Percentiles rank a stretch among this genome's conserved stretches.
These are phyloP conservation scores for Aureobasidium mangrovei DNA, from an alignment of 2,329 filamentous ascomycete species.

Conservation along the genomic window DNA sequence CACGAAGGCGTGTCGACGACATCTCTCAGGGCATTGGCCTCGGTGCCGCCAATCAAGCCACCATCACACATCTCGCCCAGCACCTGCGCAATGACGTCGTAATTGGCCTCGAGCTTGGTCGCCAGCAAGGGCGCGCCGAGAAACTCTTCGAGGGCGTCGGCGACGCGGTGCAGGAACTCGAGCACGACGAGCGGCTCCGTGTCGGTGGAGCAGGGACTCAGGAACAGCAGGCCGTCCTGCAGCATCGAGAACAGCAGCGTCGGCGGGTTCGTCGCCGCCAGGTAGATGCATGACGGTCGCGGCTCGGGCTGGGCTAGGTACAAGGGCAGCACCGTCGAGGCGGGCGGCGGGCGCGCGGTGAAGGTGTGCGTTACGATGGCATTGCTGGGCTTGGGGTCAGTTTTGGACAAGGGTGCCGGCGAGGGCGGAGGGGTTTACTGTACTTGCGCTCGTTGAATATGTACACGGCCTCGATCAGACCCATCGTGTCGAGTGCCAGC, in stretches of 20 bases:
- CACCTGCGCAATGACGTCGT: conserved; percentile 89
- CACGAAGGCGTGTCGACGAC: conserved; percentile 85
- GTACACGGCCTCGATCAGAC: conserved; percentile 89
- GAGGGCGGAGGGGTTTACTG: conserved; percentile 22
- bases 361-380: conserved; percentile 85
- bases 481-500: conserved; percentile 30
- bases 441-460: conserved; percentile 96
- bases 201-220: conserved; percentile 77
- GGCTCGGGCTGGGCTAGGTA: conserved; percentile 77
- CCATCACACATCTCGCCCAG: conserved; percentile 95
- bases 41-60: conserved; percentile 79
- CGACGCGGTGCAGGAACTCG: conserved; percentile 87
- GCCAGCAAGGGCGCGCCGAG: conserved; percentile 79
- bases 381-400: conserved; percentile 45
- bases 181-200: conserved; percentile 82
- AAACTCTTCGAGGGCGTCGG: conserved; percentile 91
- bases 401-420: neutral
- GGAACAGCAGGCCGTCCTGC: conserved; percentile 80
- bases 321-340: conserved; percentile 68
- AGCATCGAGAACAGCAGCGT: conserved; percentile 79
- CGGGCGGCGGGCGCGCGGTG: conserved; percentile 68
- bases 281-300: conserved; percentile 77
- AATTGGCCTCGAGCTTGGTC: conserved; percentile 77
- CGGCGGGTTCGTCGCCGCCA: conserved; percentile 71
- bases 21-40: conserved; percentile 85